Base-by-base conservation (phyloP, 345 rosid genomes). In the Salix dunnii region DNA sequence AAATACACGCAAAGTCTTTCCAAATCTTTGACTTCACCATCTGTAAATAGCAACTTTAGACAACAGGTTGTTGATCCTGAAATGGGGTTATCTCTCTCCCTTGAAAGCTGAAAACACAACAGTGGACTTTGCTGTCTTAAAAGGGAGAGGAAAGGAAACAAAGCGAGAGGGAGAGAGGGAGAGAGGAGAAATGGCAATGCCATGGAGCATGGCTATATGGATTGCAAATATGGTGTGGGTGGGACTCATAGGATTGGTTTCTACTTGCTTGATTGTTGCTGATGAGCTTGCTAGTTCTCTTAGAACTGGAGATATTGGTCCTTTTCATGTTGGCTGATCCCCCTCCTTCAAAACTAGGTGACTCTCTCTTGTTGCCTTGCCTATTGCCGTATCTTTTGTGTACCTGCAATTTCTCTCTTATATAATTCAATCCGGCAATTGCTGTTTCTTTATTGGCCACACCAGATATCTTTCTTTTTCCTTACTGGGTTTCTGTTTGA, bases 301-400 rank as follows among this genome's bases (percentile, higher is more conserved):
- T 17, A 81, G 99, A 82, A 86, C 87, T 70, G 97, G 96, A 35
- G 98, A 93, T 84, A 91, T 96, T 78, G 91, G 96, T 30, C 92
- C 94, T 78, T 92, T 93, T 76, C 91, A 91, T 78, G 90, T 88
- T 77, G 96, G 97, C 40, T 82, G 76, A 78, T 60, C 62, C 13
- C 16, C 11, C 1, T 20, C 35, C 16, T 49, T 48, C 10, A n/a
- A 27, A 25, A 25, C 30, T 36, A 18, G 81, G 81, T 72, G 28
- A 38, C 49, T 38, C 67, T 66, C 67, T 72, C 61, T 40, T 14
- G 28, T 30, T 12, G 14, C 21, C 8, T 13, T 51, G 58, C 7
- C 35, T 72, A 30, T 21, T 55, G n/a, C 43, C 55, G 16, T 69
- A 27, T 65, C n/a, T 65, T 66, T 0, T 20, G 43, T 35, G 12